Evolutionary conservation across 257 asterid species (phyloP).

Genomic region (Solanum commersonii): DNA sequence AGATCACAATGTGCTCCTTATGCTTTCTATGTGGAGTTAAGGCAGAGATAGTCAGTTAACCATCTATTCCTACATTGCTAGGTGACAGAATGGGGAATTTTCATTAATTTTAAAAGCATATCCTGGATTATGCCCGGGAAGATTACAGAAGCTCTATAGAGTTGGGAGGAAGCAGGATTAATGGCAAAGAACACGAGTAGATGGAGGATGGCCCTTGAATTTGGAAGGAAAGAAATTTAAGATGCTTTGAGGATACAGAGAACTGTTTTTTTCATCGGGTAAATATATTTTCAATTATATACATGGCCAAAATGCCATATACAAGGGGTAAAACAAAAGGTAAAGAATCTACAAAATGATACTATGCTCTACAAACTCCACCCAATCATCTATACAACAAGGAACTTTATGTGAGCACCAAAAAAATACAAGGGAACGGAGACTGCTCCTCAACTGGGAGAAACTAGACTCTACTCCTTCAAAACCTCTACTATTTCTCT

Average conservation of each 20-base stretch:
- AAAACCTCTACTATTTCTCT: background rate
- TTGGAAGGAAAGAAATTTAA: background rate
- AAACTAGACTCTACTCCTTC: background rate
- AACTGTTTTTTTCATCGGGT: background rate
- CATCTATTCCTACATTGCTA: background rate
- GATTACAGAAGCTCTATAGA: background rate
- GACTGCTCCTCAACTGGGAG: background rate
- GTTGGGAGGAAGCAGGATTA: background rate
- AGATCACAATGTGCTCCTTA: background rate
- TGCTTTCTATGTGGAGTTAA: background rate
- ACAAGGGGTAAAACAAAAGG: background rate
- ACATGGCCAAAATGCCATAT: background rate
- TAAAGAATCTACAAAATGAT: background rate
- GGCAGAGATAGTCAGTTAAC: background rate
- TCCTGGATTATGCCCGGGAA: background rate
- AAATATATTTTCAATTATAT: background rate
- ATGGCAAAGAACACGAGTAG: background rate
- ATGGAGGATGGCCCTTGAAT: background rate
- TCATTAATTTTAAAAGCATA: background rate
- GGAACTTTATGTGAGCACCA: background rate
- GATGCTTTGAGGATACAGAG: background rate
- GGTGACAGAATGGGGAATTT: background rate
- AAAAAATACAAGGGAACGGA: background rate
- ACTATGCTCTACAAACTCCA: background rate
- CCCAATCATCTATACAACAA: background rate